Evolutionary conservation across 73 alveolate genomes (phyloP).

Genomic region (Paraurostyla sp.): DNA sequence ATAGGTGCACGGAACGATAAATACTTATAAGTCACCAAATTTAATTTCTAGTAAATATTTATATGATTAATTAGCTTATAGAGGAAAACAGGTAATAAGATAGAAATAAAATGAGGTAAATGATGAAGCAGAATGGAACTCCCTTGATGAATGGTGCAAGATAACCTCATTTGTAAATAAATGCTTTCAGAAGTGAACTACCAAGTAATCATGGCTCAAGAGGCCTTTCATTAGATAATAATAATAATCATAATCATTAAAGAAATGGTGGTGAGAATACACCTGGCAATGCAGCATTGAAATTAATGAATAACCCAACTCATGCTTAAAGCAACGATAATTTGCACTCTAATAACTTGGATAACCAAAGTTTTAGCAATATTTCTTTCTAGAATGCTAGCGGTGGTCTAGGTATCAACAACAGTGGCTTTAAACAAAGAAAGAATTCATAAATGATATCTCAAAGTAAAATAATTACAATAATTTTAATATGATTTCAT

Average conservation of each 20-base stretch:
- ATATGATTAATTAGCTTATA: background rate
- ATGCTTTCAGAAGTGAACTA: too few species aligned
- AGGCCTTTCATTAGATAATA: too few species aligned
- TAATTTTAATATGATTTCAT: background rate
- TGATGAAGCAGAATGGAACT: constrained; percentile 15
- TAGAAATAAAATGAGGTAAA: background rate
- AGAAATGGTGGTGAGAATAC: too few species aligned
- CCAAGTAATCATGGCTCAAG: too few species aligned
- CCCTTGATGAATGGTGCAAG: constrained; percentile 9
- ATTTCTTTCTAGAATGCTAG: background rate
- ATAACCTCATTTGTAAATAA: too few species aligned
- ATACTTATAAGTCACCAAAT: constrained; percentile 8
- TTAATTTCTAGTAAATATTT: background rate
- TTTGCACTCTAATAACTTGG: background rate
- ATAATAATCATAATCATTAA: too few species aligned
- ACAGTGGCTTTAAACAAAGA: background rate
- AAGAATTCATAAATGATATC: constrained; percentile 23
- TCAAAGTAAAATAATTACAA: background rate
- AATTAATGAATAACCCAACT: too few species aligned
- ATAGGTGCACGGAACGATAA: background rate
- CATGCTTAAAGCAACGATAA: too few species aligned
- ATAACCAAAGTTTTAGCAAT: background rate
- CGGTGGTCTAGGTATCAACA: background rate
- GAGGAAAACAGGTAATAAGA: constrained; percentile 23
- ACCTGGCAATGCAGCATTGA: too few species aligned